A percentile compares a stretch with the other conserved stretches of the same genome.
Evolutionary conservation across 2,329 filamentous ascomycete species (phyloP).

Genomic region (Sphaceloma murrayae): DNA sequence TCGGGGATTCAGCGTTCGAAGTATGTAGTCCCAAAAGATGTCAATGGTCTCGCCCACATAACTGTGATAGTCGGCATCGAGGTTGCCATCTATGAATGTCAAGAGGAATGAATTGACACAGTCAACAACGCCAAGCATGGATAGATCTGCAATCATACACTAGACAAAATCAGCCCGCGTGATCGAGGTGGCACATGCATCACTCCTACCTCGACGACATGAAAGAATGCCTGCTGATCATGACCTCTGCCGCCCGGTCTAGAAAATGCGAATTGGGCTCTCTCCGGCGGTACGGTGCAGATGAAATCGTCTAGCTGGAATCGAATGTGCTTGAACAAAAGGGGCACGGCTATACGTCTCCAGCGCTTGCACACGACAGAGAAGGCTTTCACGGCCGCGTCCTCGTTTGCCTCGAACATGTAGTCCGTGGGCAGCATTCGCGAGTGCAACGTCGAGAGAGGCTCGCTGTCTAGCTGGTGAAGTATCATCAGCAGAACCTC

Average conservation of each 20-base stretch:
- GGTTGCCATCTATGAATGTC: not conserved
- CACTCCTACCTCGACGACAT: too few species aligned
- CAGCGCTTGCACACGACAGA: conserved; percentile 10
- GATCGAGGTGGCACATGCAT: too few species aligned
- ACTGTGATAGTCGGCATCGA: not conserved
- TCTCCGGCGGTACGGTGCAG: not conserved
- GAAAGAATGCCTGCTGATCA: too few species aligned
- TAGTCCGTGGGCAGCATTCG: not conserved
- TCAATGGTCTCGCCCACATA: conserved; percentile 1
- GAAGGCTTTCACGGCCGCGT: conserved; percentile 3
- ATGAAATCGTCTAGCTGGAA: conserved; percentile 4
- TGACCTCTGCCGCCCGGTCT: too few species aligned
- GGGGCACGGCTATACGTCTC: not conserved
- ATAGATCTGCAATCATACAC: not conserved
- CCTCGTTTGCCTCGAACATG: not conserved
- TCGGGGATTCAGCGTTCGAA: not conserved
- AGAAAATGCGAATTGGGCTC: not conserved
- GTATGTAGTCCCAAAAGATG: not conserved
- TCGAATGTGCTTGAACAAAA: conserved; percentile 2
- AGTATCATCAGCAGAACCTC: conserved; percentile 9
- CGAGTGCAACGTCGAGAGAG: not conserved
- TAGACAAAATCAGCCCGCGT: too few species aligned
- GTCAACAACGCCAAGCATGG: not conserved
- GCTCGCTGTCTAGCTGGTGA: conserved; percentile 1
- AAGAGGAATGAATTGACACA: conserved; percentile 3